Conservation (phyloP, 1,284 basidiomycete species). For the Boletus mariae region DNA sequence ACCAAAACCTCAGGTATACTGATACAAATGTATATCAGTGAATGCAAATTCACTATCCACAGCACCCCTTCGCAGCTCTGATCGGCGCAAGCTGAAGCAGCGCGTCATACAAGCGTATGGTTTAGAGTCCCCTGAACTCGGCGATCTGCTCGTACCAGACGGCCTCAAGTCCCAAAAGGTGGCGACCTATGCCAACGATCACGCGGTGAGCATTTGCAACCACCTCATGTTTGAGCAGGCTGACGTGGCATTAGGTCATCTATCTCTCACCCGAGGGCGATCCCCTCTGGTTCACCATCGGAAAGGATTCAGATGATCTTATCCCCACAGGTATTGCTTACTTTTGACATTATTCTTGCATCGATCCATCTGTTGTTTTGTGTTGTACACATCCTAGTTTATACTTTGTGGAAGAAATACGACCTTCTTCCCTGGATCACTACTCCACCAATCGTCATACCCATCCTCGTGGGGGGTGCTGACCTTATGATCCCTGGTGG, state of each 20-base stretch:
- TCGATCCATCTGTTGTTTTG: not conserved
- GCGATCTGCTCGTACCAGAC: constrained; percentile 64
- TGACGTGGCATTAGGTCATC: constrained; percentile 41
- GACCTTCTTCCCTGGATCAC: constrained; percentile 62
- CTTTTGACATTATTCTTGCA: not conserved
- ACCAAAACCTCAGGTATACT: constrained; percentile 58
- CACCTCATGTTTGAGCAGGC: not conserved
- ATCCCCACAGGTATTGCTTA: constrained; percentile 54
- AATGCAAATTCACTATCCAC: not conserved
- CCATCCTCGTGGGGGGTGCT: constrained; percentile 64
- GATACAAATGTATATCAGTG: too few relatives aligned
- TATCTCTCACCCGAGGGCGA: constrained; percentile 70
- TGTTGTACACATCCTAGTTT: constrained; percentile 38
- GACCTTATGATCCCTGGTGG: constrained; percentile 81
- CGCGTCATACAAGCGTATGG: constrained; percentile 48
- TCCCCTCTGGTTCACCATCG: constrained; percentile 80
- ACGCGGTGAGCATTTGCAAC: constrained; percentile 47
- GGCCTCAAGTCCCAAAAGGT: constrained; percentile 66
- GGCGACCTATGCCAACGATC: constrained; percentile 56
- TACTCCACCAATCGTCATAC: constrained; percentile 62
- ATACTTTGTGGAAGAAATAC: constrained; percentile 71
- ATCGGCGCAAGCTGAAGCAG: constrained; percentile 65
- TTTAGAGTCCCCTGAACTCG: constrained; percentile 47
- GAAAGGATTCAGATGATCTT: constrained; percentile 60
- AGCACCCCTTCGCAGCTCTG: constrained; percentile 68